Evolutionary conservation across 768 basidiomycete species (phyloP).

Genomic region (Chalciporus pseudorubinellus): DNA sequence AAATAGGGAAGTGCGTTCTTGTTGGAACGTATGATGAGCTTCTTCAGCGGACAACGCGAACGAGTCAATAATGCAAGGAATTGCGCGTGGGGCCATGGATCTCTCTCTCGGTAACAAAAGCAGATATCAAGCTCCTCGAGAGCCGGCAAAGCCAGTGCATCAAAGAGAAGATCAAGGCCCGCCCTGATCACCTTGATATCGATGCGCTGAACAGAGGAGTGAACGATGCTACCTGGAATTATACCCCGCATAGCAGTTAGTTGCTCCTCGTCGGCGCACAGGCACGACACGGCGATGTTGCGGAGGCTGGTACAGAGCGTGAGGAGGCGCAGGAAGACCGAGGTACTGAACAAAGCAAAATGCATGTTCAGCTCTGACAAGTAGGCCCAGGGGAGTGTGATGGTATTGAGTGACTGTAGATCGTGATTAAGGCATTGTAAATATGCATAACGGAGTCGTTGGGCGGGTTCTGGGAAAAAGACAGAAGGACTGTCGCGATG

Average conservation of each 20-base stretch:
- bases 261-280: conserved; percentile 21
- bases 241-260: conserved; percentile 7
- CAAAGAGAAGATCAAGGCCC: conserved; percentile 21
- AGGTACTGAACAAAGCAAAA: conserved; percentile 24
- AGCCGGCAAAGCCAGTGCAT: conserved; percentile 21
- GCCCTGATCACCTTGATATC: conserved; percentile 31
- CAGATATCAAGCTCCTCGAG: conserved; percentile 33
- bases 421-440: conserved; percentile 22
- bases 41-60: conserved; percentile 24
- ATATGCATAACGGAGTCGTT: conserved; percentile 17
- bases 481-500: conserved; percentile 13
- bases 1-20: conserved; percentile 19
- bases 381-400: conserved; percentile 28
- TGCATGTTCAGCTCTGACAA: conserved; percentile 27
- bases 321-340: conserved; percentile 24
- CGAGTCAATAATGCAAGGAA: conserved; percentile 25
- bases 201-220: conserved; percentile 19
- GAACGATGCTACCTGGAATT: conserved; percentile 13
- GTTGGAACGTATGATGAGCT: conserved; percentile 26
- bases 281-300: conserved; percentile 22
- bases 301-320: conserved; percentile 20
- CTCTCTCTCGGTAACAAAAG: conserved; percentile 30
- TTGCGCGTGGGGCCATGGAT: conserved; percentile 27
- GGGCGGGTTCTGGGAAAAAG: conserved; percentile 15
- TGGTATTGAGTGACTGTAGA: conserved; percentile 21